phyloP scores from a whole-genome alignment of 2,329 filamentous ascomycete genomes.

The Byssochlamys sp. region DNA sequence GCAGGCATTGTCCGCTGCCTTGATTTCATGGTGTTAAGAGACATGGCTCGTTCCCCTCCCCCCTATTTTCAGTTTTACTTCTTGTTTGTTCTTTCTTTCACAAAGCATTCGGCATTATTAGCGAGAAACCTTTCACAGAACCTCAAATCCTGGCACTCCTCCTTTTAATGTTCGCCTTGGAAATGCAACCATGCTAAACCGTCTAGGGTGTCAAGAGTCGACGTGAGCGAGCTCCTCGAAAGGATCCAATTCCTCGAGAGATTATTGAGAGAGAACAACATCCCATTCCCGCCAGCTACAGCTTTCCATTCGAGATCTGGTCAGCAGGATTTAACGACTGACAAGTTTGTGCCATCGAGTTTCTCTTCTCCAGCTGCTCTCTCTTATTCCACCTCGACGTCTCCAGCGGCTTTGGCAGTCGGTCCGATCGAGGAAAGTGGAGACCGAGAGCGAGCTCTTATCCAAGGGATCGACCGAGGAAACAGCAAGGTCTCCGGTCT shows the following conservation, averaged over 20 bases:
- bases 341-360: background rate
- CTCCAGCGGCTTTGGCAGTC: background rate
- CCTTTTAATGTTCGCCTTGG: background rate
- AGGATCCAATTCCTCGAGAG: constrained; percentile 7
- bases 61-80: background rate
- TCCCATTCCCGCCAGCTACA: constrained; percentile 5
- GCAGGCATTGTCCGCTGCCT: background rate
- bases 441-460: constrained; percentile 2
- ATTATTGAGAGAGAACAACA: constrained; percentile 6
- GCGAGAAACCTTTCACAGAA: background rate
- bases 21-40: background rate
- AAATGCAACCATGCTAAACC: background rate
- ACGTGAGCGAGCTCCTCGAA: constrained; percentile 6
- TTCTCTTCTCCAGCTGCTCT: background rate
- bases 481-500: constrained; percentile 11
- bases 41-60: background rate
- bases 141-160: background rate
- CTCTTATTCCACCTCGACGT: background rate
- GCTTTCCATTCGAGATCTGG: background rate
- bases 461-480: constrained; percentile 4
- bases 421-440: background rate
- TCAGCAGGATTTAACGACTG: background rate
- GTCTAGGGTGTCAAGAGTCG: constrained; percentile 6
- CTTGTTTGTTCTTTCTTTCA: background rate
- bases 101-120: background rate